Evolutionary conservation across 2,329 filamentous ascomycete species (phyloP).

Genomic region (Neofusicoccum cordaticola): DNA sequence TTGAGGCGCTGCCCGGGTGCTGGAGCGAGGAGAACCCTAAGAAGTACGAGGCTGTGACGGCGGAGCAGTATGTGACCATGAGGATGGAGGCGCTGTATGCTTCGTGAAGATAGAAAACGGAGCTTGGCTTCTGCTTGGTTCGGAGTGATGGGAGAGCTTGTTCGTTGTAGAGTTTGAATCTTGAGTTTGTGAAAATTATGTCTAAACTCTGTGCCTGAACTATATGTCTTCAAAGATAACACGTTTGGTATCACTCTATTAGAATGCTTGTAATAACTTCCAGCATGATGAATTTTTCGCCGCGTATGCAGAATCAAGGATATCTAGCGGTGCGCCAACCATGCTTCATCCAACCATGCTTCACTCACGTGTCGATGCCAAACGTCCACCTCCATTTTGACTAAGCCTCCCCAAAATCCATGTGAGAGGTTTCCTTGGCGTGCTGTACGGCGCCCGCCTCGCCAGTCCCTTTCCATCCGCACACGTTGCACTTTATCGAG

Average conservation of each 20-base stretch:
- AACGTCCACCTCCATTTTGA: neutral
- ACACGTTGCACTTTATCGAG: conserved; percentile 72
- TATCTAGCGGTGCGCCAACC: neutral
- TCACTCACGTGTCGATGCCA: neutral
- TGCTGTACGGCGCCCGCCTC: conserved; percentile 62
- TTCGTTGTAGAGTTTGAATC: neutral
- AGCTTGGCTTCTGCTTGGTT: neutral
- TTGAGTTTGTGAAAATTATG: no score
- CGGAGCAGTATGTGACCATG: conserved; percentile 35
- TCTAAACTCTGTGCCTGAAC: neutral
- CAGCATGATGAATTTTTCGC: neutral
- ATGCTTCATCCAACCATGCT: neutral
- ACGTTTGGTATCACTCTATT: neutral
- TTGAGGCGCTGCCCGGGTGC: conserved; percentile 38
- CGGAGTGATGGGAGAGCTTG: neutral
- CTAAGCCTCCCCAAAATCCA: conserved; percentile 50
- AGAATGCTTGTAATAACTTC: neutral
- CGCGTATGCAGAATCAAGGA: neutral
- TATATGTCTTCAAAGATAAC: neutral
- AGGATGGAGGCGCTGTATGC: conserved; percentile 31
- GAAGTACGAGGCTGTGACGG: conserved; percentile 40
- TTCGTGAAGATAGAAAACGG: neutral
- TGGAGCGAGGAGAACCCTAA: conserved; percentile 32
- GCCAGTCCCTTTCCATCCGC: conserved; percentile 66
- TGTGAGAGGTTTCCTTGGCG: conserved; percentile 59